Conservation (phyloP, 768 basidiomycete genomes). For the Agaricus subrufescens region DNA sequence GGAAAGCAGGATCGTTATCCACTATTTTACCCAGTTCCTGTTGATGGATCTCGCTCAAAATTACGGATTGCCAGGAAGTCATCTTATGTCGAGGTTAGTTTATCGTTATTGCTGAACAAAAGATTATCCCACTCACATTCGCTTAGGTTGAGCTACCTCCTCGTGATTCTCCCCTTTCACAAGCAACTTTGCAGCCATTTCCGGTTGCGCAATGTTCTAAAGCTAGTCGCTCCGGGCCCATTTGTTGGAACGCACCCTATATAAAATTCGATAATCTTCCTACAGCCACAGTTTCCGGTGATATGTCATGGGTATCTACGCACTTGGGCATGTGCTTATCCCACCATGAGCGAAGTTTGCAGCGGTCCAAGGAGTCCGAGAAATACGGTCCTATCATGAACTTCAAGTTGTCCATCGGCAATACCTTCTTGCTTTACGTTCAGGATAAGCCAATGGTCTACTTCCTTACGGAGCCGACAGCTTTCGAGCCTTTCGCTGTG, state of each 20-base stretch:
- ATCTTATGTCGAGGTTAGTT: conserved; percentile 40
- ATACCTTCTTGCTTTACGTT: conserved; percentile 14
- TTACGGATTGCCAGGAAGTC: conserved; percentile 52
- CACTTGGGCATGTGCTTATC: conserved; percentile 20
- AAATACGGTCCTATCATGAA: conserved; percentile 14
- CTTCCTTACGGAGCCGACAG: not conserved
- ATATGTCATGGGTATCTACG: conserved; percentile 18
- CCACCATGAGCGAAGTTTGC: conserved; percentile 12
- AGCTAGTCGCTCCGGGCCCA: conserved; percentile 13
- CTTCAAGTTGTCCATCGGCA: conserved; percentile 18
- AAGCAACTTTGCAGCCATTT: conserved; percentile 21
- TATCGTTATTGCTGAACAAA: conserved; percentile 11
- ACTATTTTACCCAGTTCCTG: conserved; percentile 39
- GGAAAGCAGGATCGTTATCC: conserved; percentile 13
- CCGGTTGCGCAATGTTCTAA: conserved; percentile 15
- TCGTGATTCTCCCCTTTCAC: conserved; percentile 14
- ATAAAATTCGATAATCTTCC: conserved; percentile 24
- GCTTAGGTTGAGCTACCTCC: conserved; percentile 22
- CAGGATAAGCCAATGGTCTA: not conserved
- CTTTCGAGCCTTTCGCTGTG: conserved; percentile 25
- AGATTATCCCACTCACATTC: conserved; percentile 14
- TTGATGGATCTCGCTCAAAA: conserved; percentile 30
- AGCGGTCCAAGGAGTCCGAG: conserved; percentile 1
- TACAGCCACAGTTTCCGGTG: conserved; percentile 10
- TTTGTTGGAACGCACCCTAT: conserved; percentile 25